phyloP scores from a whole-genome alignment of 2,329 filamentous ascomycete genomes.

The Phyllosticta paracitricarpa region DNA sequence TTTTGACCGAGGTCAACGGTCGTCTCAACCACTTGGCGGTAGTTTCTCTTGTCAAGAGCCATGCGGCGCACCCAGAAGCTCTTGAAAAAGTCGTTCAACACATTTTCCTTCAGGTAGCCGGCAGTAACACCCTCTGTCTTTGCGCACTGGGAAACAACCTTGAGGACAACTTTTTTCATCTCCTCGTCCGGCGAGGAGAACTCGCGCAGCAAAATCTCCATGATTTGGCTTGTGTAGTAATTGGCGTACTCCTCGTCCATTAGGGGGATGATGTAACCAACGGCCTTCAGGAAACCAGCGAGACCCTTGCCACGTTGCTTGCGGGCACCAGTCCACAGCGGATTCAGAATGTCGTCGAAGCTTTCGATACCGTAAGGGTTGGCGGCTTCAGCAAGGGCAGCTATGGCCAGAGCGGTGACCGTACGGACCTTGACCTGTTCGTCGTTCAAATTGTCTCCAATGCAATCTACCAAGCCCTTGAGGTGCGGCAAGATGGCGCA shows the following conservation, averaged over 20 bases:
- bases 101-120: slow-evolving; percentile 88
- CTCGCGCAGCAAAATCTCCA: slow-evolving; percentile 94
- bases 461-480: slow-evolving; percentile 92
- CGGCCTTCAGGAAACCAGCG: slow-evolving; percentile 91
- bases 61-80: slow-evolving; percentile 97
- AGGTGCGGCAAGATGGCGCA: slow-evolving; percentile 92
- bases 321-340: slow-evolving; percentile 88
- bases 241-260: slow-evolving; percentile 99
- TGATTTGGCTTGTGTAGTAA: slow-evolving; percentile 97
- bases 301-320: slow-evolving; percentile 96
- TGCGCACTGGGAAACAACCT: slow-evolving; percentile 93
- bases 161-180: slow-evolving; percentile 99
- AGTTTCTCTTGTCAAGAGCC: slow-evolving; percentile 96
- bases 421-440: slow-evolving; percentile 97
- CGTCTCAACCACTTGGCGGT: slow-evolving; percentile 94
- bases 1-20: slow-evolving; percentile 96
- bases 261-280: slow-evolving; percentile 94
- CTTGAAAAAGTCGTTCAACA: slow-evolving; percentile 95
- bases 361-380: slow-evolving; percentile 99
- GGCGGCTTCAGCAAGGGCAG: slow-evolving; percentile 87
- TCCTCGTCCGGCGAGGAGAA: slow-evolving; percentile 97
- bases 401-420: slow-evolving; percentile 89
- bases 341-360: slow-evolving; percentile 95
- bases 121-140: slow-evolving; percentile 91
- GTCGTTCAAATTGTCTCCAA: slow-evolving; percentile 89